Evolutionary conservation across 192 early-diverging fungal species (phyloP), one percentile per base, ranked within the genome.

Genomic region (Spizellomyces sp.): DNA sequence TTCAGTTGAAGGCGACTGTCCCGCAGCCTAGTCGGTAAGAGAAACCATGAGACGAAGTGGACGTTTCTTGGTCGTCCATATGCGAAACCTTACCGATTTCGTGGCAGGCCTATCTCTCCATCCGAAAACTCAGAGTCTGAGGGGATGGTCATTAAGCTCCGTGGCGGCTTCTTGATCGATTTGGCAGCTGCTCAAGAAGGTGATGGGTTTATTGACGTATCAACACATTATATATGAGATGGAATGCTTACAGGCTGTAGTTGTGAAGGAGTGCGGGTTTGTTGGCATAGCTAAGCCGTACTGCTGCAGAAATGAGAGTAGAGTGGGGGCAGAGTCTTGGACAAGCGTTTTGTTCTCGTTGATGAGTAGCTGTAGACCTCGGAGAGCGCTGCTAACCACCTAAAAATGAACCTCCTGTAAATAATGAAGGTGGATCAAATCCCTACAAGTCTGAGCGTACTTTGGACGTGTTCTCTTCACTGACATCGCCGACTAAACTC

Each of bases 81-180:
- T 36, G 27, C 15, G 60, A 15, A 62, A 71, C 22, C n/a, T 47
- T 70, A 77, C 47, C 59, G 58, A 58, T 66, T 64, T 50, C 68
- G 64, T 43, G 48, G 43, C 19, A 64, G 42, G n/a, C 55, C 60
- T 5, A 22, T 42, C 46, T 67, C 67, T 57, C 76, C 65, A 27
- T 77, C 77, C 4, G 70, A 73, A 9, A 77, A 36, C 45, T 79
- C 77, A 41, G 77, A 79, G 54, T 79, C 77, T 41, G 77, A 79
- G 45, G 66, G 68, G 5, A 69, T 54, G 6, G 45, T 60, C 55
- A 62, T 54, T 36, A 36, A 36, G 27, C 27, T 36, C 27, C 27
- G 27, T 36, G 27, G 27, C 27, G 27, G 27, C 27, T 36, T 36
- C 27, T 36, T 36, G 27, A 36, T 36, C 27, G 3, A 36, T 36